Base-by-base conservation (phyloP, 352 stramenopile species). In the Pythium oligandrum region DNA sequence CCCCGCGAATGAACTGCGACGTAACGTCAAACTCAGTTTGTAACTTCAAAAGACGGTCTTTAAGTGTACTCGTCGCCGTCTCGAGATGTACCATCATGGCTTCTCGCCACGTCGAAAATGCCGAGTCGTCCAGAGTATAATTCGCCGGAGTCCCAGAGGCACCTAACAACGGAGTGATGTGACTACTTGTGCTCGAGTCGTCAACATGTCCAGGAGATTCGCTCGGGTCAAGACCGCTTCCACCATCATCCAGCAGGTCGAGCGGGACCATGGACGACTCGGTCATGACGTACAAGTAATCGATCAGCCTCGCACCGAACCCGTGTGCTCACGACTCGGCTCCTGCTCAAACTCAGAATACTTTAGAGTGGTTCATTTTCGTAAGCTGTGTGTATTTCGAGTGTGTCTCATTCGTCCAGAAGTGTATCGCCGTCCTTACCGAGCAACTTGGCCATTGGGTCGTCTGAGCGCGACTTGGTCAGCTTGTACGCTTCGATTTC, bases 401-500 rank as follows among this genome's bases (percentile, higher is more conserved):
- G 17, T 26, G 17, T 26, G 17, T 26, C 17, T 26, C 17, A 26
- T 39, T 70, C 55, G 12, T 76, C 66, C 42, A 90, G 64, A 32
- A 88, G 8, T 30, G 52, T 64, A 34, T 84, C 68, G 9, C 48
- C 57, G n/a, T 66, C 71, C 8, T 64, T 72, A 44, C 65, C 77
- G 9, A 93, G 60, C 10, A 98, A 68, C 55, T 97, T 97, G n/a
- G 88, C 86, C 95, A 98, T 98, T 6, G 95, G 93, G 72, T 98
- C 93, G 46, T 97, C 90, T 7, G 64, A 71, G 5, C 78, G 75
- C 44, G 83, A 85, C 62, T 96, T 98, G 32, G 80, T 72, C 53
- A 97, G 63, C 53, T 96, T 89, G 73, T 98, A 98, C 6, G 91
- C 93, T 69, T 98, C 95, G 91, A 98, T 98, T 55, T 98, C 90